Conservation (phyloP, 2,329 filamentous ascomycete species). For the Cadophora sp. region DNA sequence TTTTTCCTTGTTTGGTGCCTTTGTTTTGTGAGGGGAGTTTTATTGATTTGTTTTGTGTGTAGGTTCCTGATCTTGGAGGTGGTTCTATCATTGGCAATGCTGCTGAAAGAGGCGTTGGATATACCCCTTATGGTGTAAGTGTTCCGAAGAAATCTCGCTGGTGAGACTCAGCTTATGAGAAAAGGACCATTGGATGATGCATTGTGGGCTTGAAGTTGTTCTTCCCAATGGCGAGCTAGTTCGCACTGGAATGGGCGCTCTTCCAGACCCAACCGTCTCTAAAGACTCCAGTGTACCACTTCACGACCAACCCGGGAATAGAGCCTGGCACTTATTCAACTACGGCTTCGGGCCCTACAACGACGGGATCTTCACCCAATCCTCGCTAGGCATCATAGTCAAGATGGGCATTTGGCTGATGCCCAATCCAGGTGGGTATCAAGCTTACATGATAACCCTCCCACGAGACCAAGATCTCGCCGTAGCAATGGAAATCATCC, state of each 20-base stretch:
- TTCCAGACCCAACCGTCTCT: constrained; percentile 35
- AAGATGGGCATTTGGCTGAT: constrained; percentile 61
- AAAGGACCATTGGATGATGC: constrained; percentile 49
- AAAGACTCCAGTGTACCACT: not conserved
- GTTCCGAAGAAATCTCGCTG: constrained; percentile 3
- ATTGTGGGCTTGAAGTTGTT: constrained; percentile 54
- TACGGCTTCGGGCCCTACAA: constrained; percentile 50
- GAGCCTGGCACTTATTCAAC: constrained; percentile 49
- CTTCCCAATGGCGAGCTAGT: constrained; percentile 54
- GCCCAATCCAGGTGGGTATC: constrained; percentile 58
- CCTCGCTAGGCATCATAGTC: constrained; percentile 58
- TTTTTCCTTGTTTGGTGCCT: constrained; percentile 20
- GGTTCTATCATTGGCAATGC: constrained; percentile 56
- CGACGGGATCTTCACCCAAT: constrained; percentile 58
- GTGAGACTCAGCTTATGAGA: constrained; percentile 26
- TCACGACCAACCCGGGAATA: constrained; percentile 44
- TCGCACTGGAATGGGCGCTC: constrained; percentile 56
- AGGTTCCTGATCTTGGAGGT: constrained; percentile 46
- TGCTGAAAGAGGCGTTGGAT: constrained; percentile 54
- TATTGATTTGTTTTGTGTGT: not conserved
- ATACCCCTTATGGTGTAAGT: constrained; percentile 53
- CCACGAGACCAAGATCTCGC: constrained; percentile 44
- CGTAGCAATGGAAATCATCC: constrained; percentile 52
- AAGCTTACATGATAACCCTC: constrained; percentile 53
- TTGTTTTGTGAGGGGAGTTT: constrained; percentile 20